phyloP scores from a whole-genome alignment of 2,329 filamentous ascomycete genomes.

The Alternaria viburni region DNA sequence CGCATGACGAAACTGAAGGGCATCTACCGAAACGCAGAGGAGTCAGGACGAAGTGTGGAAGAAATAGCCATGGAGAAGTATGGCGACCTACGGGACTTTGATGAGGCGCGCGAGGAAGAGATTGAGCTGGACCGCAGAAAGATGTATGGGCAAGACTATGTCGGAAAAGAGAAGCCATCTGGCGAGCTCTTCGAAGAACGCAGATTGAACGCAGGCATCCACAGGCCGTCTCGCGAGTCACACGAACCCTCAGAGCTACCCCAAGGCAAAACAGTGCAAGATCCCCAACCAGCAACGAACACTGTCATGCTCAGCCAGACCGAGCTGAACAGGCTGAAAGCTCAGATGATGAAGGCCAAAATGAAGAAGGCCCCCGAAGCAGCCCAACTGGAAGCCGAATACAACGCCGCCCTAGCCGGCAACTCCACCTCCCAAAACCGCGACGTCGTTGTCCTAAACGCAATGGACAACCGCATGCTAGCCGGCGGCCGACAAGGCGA shows the following conservation, averaged over 20 bases:
- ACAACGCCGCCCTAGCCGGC: constrained; percentile 74
- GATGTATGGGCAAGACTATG: constrained; percentile 83
- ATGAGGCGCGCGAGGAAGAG: constrained; percentile 91
- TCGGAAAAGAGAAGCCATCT: constrained; percentile 83
- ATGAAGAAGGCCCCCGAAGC: constrained; percentile 78
- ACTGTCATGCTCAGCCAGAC: constrained; percentile 73
- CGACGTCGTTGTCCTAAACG: constrained; percentile 78
- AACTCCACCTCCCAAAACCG: constrained; percentile 64
- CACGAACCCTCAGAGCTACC: constrained; percentile 41
- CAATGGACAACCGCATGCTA: constrained; percentile 89
- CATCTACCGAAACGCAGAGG: constrained; percentile 80
- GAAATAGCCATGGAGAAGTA: constrained; percentile 84
- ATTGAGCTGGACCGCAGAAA: constrained; percentile 84
- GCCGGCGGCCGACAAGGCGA: constrained; percentile 77
- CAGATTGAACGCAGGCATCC: constrained; percentile 64
- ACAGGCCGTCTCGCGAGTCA: constrained; percentile 37
- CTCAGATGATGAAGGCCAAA: constrained; percentile 95
- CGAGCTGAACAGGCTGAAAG: constrained; percentile 84
- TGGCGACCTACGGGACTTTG: constrained; percentile 81
- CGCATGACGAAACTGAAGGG: constrained; percentile 93
- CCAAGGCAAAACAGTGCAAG: constrained; percentile 65
- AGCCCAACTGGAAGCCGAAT: constrained; percentile 79
- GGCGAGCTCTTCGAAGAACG: constrained; percentile 86
- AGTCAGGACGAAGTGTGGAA: constrained; percentile 74
- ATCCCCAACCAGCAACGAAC: constrained; percentile 57